Conservation (phyloP, 2,329 filamentous ascomycete species). For the Botrytis galanthina region DNA sequence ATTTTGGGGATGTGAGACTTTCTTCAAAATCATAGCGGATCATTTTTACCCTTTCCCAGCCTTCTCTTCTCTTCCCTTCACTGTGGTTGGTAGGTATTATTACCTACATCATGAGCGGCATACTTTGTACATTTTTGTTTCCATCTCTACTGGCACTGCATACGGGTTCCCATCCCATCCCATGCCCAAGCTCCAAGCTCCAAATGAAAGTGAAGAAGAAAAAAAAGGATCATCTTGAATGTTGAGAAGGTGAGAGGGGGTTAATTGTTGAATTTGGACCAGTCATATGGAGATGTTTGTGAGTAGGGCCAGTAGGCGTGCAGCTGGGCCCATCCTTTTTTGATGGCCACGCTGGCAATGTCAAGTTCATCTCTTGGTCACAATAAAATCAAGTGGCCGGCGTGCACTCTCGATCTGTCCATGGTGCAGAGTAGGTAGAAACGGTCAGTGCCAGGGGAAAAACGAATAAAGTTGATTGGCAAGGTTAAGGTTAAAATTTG, state of each 20-base stretch:
- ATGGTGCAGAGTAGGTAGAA: neutral
- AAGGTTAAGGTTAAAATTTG: neutral
- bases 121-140: neutral
- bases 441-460: neutral
- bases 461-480: neutral
- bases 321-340: neutral
- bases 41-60: neutral
- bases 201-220: neutral
- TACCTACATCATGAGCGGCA: neutral
- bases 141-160: neutral
- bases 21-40: neutral
- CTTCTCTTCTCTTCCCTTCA: neutral
- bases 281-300: neutral
- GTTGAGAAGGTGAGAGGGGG: neutral
- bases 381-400: neutral
- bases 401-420: neutral
- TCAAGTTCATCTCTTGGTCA: neutral
- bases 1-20: neutral
- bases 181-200: neutral
- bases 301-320: neutral
- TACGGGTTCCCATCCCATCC: neutral
- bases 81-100: neutral
- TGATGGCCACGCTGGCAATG: slow-evolving; percentile 5
- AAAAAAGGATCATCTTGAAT: neutral
- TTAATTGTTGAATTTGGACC: neutral